Base-by-base conservation (phyloP, 805 yeast genomes). In the Candida pseudofarinosa region DNA sequence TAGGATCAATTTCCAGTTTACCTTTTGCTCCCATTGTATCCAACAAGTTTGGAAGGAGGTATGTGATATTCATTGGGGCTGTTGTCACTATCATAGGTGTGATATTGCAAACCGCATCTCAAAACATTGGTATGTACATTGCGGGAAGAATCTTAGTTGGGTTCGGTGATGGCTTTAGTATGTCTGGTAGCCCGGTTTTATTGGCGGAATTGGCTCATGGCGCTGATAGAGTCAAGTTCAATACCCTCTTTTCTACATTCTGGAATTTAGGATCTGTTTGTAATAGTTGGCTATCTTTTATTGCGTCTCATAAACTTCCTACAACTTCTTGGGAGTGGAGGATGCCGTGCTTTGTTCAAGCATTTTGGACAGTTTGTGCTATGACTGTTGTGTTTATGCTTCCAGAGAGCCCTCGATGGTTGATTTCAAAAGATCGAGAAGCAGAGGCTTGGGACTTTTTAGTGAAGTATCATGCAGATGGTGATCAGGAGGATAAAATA, bases 1-100 rank as follows among this genome's bases (percentile, higher is more conserved):
- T 81, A 44, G 95, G 95, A 31, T 85, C 88, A 0, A 73, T 83
- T 49, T 50, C 80, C 42, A 90, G 90, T 4, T 81, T 88, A 33
- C 57, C 83, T 35, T 50, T 55, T 4, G 58, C 83, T 17, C 78
- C 81, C 7, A 48, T 49, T 32, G 40, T 66, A 15, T 57, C 67
- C 37, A 73, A 67, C 40, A 65, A 63, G 17, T 52, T 66, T 35
- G 74, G 73, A 8, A 61, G 74, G 59, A 60, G 71, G 47, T 54
- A 59, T 4, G 54, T 60, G 4, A 47, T 65, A 35, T 40, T 55
- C 13, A 35, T 55, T 59, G 75, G 63, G 74, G 71, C 67, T 33
- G 48, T 62, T 49, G 48, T 58, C 39, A 59, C 65, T 66, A 37
- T 43, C 32, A 45, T 61, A 31, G 68, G 68, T 43, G 65, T 67